Evolutionary conservation across 768 basidiomycete genomes (phyloP).

Genomic region (Kondoa malvinella): DNA sequence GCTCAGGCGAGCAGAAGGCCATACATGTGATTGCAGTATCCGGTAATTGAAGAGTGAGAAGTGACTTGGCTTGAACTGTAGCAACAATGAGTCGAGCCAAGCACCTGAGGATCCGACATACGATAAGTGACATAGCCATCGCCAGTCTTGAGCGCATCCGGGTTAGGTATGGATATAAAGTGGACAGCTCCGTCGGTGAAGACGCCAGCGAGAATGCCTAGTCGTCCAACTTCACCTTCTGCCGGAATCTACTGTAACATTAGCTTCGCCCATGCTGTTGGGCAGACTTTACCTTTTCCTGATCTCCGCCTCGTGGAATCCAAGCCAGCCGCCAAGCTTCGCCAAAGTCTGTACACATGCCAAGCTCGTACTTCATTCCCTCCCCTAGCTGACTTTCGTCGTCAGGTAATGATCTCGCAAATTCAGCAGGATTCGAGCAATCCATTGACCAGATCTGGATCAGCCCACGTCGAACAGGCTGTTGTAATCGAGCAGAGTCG

Average conservation of each 20-base stretch:
- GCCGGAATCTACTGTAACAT: slow-evolving; percentile 24
- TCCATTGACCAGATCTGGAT: slow-evolving; percentile 67
- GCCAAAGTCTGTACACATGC: slow-evolving; percentile 66
- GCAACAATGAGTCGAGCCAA: background rate
- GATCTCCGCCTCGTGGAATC: slow-evolving; percentile 78
- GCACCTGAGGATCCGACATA: background rate
- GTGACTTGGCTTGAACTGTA: background rate
- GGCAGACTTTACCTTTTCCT: slow-evolving; percentile 29
- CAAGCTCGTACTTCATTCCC: slow-evolving; percentile 42
- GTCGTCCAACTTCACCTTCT: slow-evolving; percentile 36
- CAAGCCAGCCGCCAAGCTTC: slow-evolving; percentile 68
- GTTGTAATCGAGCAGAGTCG: slow-evolving; percentile 46
- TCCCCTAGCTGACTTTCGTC: slow-evolving; percentile 10
- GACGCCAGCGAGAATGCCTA: slow-evolving; percentile 67
- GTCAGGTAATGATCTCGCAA: slow-evolving; percentile 5
- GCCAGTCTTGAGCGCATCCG: slow-evolving; percentile 33
- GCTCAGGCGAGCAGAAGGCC: slow-evolving; percentile 14
- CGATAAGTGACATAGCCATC: background rate
- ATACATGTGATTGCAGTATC: background rate
- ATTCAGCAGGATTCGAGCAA: background rate
- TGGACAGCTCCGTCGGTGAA: slow-evolving; percentile 76
- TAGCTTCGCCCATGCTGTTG: slow-evolving; percentile 5
- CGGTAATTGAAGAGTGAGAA: background rate
- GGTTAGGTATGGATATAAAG: slow-evolving; percentile 63
- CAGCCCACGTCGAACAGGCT: slow-evolving; percentile 43